Percentiles rank a stretch among this genome's conserved stretches.
These are phyloP conservation scores for Trichoderma harzianum DNA, from an alignment of 2,329 filamentous ascomycete species.

Conservation along the genomic window DNA sequence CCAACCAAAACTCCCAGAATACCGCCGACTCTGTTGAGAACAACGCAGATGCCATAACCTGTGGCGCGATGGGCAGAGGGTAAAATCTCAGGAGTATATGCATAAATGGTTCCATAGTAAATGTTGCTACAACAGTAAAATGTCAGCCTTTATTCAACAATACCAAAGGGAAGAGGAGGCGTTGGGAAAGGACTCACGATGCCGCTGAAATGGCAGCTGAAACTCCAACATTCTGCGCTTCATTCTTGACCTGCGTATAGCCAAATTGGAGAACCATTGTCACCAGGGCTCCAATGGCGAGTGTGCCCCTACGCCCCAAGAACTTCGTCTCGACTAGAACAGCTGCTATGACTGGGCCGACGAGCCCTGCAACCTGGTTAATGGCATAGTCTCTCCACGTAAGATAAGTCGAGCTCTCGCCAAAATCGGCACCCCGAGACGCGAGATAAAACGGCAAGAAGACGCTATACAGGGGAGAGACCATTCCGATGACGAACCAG, in stretches of 20 bases:
- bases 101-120: conserved; percentile 19
- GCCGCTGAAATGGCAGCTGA: conserved; percentile 18
- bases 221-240: conserved; percentile 17
- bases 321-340: conserved; percentile 13
- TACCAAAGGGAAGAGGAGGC: neutral
- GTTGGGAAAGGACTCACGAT: neutral
- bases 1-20: conserved; percentile 18
- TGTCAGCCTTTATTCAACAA: neutral
- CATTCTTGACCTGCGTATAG: conserved; percentile 19
- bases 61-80: conserved; percentile 19
- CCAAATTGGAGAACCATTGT: conserved; percentile 19
- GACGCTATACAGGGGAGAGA: conserved; percentile 15
- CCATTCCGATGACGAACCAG: conserved; percentile 21
- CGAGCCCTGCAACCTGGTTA: conserved; percentile 16
- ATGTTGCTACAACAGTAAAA: conserved; percentile 1
- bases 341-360: conserved; percentile 14
- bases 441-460: conserved; percentile 17
- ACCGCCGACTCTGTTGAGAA: conserved; percentile 17
- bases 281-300: conserved; percentile 5
- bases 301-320: conserved; percentile 16
- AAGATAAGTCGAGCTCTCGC: conserved; percentile 15
- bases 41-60: conserved; percentile 18
- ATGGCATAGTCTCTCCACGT: conserved; percentile 21
- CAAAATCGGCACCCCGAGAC: conserved; percentile 12
- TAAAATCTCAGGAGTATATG: conserved; percentile 18